A percentile compares a stretch with the other conserved stretches of the same genome.
Conservation (phyloP, 345 rosid genomes). For the Ceriops decandra region DNA sequence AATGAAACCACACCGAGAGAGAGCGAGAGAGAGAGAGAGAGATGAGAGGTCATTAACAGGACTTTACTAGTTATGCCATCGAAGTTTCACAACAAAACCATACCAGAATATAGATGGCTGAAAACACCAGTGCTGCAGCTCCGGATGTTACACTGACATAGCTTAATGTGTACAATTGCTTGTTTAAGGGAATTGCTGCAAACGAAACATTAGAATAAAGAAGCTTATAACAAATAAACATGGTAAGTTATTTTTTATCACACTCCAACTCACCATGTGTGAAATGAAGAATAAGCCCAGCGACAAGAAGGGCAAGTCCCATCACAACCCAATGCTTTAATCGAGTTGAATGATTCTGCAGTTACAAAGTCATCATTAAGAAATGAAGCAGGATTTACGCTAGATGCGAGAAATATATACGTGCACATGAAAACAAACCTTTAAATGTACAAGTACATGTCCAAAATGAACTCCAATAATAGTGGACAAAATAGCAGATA, state of each 20-base stretch:
- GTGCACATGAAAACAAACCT: constrained; percentile 39
- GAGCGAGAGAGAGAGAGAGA: too few species aligned
- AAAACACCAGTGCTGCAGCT: constrained; percentile 72
- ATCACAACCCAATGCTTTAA: constrained; percentile 65
- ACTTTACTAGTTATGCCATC: background rate
- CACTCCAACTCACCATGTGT: constrained; percentile 43
- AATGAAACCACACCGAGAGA: too few species aligned
- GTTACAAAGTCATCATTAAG: constrained; percentile 4
- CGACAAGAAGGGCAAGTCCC: constrained; percentile 52
- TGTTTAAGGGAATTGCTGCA: constrained; percentile 78
- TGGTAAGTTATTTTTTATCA: background rate
- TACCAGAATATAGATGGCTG: constrained; percentile 64
- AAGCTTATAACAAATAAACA: background rate
- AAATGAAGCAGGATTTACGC: constrained; percentile 10
- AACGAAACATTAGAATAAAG: constrained; percentile 3
- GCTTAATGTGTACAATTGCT: constrained; percentile 78
- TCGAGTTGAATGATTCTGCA: constrained; percentile 61
- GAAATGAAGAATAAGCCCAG: constrained; percentile 67
- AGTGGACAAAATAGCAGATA: constrained; percentile 75
- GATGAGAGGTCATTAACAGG: background rate
- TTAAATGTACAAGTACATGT: constrained; percentile 59
- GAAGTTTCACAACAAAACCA: constrained; percentile 5
- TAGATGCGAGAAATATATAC: background rate
- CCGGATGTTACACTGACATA: constrained; percentile 83
- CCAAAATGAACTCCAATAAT: constrained; percentile 82